Conservation (phyloP, 2,329 filamentous ascomycete species). For the Arthrinium phaeospermum region DNA sequence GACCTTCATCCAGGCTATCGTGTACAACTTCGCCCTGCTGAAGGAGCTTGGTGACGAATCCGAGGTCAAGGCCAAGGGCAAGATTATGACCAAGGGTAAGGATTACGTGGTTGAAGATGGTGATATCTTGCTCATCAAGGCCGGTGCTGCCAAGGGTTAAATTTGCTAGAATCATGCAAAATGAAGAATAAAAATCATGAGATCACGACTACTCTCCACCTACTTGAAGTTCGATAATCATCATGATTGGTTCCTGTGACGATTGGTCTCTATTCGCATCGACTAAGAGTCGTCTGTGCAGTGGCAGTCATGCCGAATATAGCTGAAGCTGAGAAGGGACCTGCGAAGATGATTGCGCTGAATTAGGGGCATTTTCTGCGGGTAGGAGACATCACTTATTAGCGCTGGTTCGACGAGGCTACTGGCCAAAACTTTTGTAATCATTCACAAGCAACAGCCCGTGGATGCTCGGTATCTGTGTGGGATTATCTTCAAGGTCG, state of each 20-base stretch:
- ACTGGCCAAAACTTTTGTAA: too few relatives aligned
- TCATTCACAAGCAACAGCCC: too few relatives aligned
- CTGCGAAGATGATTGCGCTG: not conserved
- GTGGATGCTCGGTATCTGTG: not conserved
- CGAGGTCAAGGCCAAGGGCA: conserved; percentile 89
- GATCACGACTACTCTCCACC: not conserved
- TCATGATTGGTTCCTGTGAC: not conserved
- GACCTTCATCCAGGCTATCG: conserved; percentile 96
- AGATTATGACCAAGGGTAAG: conserved; percentile 98
- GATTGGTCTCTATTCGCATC: not conserved
- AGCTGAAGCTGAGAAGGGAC: not conserved
- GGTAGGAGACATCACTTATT: too few relatives aligned
- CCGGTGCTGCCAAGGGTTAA: conserved; percentile 77
- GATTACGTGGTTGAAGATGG: conserved; percentile 91
- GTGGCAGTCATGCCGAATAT: not conserved
- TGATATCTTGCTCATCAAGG: conserved; percentile 86
- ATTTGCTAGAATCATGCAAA: conserved; percentile 1
- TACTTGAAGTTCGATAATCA: not conserved
- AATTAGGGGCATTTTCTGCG: too few relatives aligned
- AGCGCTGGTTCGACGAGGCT: too few relatives aligned
- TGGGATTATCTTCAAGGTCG: not conserved
- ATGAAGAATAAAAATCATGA: conserved; percentile 7
- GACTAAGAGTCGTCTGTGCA: not conserved
- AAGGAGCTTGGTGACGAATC: conserved; percentile 90
- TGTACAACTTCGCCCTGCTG: conserved; percentile 85